Base-by-base conservation (phyloP, 140 eudicot species). In the Bidens hawaiensis region DNA sequence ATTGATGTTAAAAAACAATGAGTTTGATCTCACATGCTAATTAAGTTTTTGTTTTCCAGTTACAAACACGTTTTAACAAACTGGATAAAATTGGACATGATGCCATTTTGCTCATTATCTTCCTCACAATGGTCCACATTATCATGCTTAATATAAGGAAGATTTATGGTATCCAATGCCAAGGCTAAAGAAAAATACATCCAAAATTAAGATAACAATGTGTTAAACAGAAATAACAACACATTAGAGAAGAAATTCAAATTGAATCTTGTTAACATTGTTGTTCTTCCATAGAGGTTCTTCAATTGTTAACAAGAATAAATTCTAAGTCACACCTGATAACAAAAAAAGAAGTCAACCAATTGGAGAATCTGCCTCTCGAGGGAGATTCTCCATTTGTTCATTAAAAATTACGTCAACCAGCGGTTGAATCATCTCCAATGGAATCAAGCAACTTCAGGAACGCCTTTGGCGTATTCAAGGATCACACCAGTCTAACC, bases 401-500 rank as follows among this genome's bases (percentile, higher is more conserved):
- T 31, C 10, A 18, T 21, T 6, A 60, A 5, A 33, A 6, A 7
- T 2, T n/a, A n/a, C n/a, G n/a, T 61, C 21, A 40, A 21, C 52
- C 52, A 34, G n/a, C 19, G 21, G 30, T n/a, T n/a, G 24, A 30
- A 9, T n/a, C n/a, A 18, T 36, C 45, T 28, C 36, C 47, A n/a
- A 87, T 87, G 95, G 76, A 77, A 33, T 81, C 80, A 28, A 81
- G 83, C 79, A 83, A 63, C 74, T 23, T 81, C 4, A 83, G 90
- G 61, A 76, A 82, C 47, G 94, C 89, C 69, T 81, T 86, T 26
- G 95, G 94, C 19, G 82, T 79, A 36, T 79, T 86, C 23, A 90
- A 90, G 76, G 97, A 90, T 77, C 83, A 83, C 21, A 86, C 97
- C 7, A 90, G 87, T 79, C 83, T 83, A 38, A 78, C 87, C 62